Evolutionary conservation across 768 basidiomycete species (phyloP), one percentile per base, ranked within the genome.

Genomic region (Tulasnella sp.): DNA sequence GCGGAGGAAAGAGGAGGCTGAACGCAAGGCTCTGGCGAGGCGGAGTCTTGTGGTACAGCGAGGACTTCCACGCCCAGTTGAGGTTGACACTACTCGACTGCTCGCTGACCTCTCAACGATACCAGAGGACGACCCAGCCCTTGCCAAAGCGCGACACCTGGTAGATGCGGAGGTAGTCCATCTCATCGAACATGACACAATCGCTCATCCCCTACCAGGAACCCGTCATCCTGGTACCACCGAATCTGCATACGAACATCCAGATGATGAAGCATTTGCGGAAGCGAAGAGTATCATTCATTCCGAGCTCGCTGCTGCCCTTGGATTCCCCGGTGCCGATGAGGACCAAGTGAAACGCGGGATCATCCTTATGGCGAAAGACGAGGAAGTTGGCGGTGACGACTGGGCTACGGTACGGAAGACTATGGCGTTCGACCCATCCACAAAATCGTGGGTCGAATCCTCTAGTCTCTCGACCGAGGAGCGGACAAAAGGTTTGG

Each of bases 161-260:
- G 77, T 99, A 66, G 79, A 92, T 66, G 68, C 73, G 19, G 96
- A 98, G 67, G 76, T 98, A 49, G 84, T 80, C 2, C 74, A 76
- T 42, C 77, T 99, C 46, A 73, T 98, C 60, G 78, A 82, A 55
- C 92, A 98, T 67, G 96, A 99, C 70, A 79, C 92, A 4, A 81
- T 97, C 58, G 78, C 80, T 0, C 76, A 92, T 70, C 93, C 94
- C 2, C 72, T 97, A 12, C 90, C 93, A 9, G 96, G 96, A 2
- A 92, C 92, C 9, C 78, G 78, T 22, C 76, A 79, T 34, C 79
- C 91, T 4, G 90, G 92, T 4, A 78, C 82, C 11, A 80, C 82
- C 0, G 73, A 76, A 22, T 90, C 89, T 15, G 66, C 68, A 0
- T 91, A 93, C 62, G 75, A 76, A 25, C 76, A 82, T 22, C 90